Base-by-base conservation (phyloP, 2,329 filamentous ascomycete genomes). In the Tolypocladium album region DNA sequence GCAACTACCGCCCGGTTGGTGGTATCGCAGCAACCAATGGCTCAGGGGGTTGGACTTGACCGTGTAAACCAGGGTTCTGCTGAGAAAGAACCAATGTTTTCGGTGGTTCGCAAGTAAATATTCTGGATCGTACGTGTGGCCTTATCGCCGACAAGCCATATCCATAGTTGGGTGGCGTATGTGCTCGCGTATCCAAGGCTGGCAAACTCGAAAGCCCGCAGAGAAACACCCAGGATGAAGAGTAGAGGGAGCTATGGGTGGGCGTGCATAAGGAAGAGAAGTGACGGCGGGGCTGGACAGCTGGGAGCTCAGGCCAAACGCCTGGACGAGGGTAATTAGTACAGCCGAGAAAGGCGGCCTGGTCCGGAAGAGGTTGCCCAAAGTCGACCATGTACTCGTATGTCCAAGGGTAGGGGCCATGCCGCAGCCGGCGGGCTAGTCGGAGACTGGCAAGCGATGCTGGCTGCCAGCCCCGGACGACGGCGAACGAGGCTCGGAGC, bases 1-100 rank as follows among this genome's bases (percentile, higher is more conserved):
- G 52, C 53, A 59, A 57, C 55, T 59, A 57, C 43, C 57, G 60
- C 45, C 12, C 43, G 45, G 53, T 34, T 59, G 59, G 56, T 56
- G 57, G 50, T 40, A 53, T 53, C 31, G 20, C 27, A 36, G 24
- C 43, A 39, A 17, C 24, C 31, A 34, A 40, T 31, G 57, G 27
- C 50, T 40, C 50, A 36, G 50, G 50, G 47, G 50, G 17, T 11
- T 52, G 15, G 47, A 52, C 1, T 9, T 36, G 50, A 53, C 50
- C 20, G 27, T 53, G n/a, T 17, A 36, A 7, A 22, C 27, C 3
- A n/a, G 50, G 50, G 17, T 20, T 20, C 15, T 9, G 50, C 20
- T 20, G 11, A 36, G 24, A 36, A 2, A n/a, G 17, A 8, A 52
- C 24, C 47, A 31, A 31, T 17, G 24, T 24, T 5, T 50, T 50